These are phyloP conservation scores for Paraphoma chrysanthemicola DNA, from an alignment of 2,329 filamentous ascomycete species.

Conservation along the genomic window DNA sequence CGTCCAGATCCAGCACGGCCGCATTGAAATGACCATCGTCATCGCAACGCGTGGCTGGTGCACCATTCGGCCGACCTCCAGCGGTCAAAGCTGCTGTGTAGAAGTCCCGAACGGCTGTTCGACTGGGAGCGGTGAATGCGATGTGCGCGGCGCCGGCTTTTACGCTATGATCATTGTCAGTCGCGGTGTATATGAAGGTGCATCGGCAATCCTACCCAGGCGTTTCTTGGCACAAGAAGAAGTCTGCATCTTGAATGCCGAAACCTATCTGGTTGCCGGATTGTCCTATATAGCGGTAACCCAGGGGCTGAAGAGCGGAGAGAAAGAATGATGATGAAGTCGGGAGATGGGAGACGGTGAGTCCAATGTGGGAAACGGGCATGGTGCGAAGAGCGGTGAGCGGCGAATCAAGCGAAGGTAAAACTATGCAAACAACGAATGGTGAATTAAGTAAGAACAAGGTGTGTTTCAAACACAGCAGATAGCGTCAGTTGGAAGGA, in stretches of 20 bases:
- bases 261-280: slow-evolving; percentile 68
- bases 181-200: slow-evolving; percentile 23
- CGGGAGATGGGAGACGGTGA: slow-evolving; percentile 78
- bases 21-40: slow-evolving; percentile 67
- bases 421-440: slow-evolving; percentile 6
- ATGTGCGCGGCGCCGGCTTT: slow-evolving; percentile 66
- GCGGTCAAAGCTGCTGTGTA: slow-evolving; percentile 73
- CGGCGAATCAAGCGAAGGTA: slow-evolving; percentile 20
- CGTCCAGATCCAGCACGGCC: slow-evolving; percentile 77
- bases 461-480: slow-evolving; percentile 18
- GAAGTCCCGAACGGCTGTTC: slow-evolving; percentile 72
- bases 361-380: slow-evolving; percentile 68
- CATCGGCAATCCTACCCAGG: slow-evolving; percentile 57
- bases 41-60: slow-evolving; percentile 61
- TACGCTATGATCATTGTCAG: slow-evolving; percentile 38
- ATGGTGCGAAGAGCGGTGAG: slow-evolving; percentile 49
- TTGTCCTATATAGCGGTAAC: slow-evolving; percentile 73
- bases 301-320: slow-evolving; percentile 77
- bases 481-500: slow-evolving; percentile 10
- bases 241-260: slow-evolving; percentile 66
- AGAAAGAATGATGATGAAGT: slow-evolving; percentile 85
- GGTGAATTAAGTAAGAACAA: slow-evolving; percentile 1
- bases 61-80: slow-evolving; percentile 65
- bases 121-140: slow-evolving; percentile 72
- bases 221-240: slow-evolving; percentile 69